Conservation (phyloP, 306 rosid species). For the Begonia loranthoides region DNA sequence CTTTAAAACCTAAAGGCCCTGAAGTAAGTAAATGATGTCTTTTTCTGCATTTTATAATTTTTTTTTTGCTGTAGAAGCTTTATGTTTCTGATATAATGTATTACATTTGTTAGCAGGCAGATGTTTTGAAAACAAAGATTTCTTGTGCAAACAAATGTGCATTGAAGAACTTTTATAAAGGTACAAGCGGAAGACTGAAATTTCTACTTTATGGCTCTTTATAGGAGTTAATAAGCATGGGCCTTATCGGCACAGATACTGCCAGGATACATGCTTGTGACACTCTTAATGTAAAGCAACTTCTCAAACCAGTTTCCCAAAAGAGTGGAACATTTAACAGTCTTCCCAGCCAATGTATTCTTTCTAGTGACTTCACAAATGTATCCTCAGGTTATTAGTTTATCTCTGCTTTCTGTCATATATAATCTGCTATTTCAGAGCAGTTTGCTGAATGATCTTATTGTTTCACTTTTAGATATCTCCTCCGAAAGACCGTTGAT, state of each 20-base stretch:
- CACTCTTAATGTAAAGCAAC: constrained; percentile 21
- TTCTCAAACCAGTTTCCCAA: constrained; percentile 8
- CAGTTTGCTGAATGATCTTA: constrained; percentile 1
- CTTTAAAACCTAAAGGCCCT: constrained; percentile 24
- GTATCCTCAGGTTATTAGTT: constrained; percentile 30
- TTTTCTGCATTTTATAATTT: not conserved
- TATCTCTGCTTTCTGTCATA: constrained; percentile 8
- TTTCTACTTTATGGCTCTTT: constrained; percentile 26
- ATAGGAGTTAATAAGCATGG: constrained; percentile 32
- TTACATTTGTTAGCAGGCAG: constrained; percentile 24
- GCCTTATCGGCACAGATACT: constrained; percentile 32
- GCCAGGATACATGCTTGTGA: constrained; percentile 19
- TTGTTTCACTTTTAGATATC: constrained; percentile 20
- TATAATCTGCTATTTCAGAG: not conserved
- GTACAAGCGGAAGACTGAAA: constrained; percentile 25
- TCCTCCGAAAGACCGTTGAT: constrained; percentile 37
- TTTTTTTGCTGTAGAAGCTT: not conserved
- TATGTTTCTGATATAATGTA: constrained; percentile 10
- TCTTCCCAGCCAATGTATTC: constrained; percentile 26
- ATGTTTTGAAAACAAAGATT: constrained; percentile 22
- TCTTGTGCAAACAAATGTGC: constrained; percentile 19
- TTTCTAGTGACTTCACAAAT: constrained; percentile 15
- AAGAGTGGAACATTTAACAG: constrained; percentile 25
- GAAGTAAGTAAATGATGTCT: constrained; percentile 32
- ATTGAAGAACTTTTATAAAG: constrained; percentile 31